These are phyloP conservation scores for Penicillium robsamsonii DNA, from an alignment of 495 filamentous ascomycete species.

Conservation along the genomic window DNA sequence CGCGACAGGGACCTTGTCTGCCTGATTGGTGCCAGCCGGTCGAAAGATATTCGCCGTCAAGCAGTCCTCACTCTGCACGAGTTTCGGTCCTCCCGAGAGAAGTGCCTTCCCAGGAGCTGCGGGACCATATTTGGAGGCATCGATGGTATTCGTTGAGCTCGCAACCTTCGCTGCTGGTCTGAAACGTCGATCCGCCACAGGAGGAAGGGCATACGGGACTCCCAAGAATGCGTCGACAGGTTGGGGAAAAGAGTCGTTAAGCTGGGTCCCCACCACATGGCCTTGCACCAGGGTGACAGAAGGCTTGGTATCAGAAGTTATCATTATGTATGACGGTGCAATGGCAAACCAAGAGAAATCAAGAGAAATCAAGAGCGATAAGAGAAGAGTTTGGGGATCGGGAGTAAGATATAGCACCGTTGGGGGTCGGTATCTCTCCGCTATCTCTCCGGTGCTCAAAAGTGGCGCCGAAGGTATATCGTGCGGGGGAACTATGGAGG, in stretches of 20 bases:
- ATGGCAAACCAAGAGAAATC: background rate
- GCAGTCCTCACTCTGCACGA: slow-evolving; percentile 52
- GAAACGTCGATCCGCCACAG: slow-evolving; percentile 56
- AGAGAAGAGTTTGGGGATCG: slow-evolving; percentile 5
- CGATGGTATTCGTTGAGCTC: slow-evolving; percentile 32
- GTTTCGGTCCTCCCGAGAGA: slow-evolving; percentile 19
- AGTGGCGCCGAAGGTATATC: slow-evolving; percentile 14
- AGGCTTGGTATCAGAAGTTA: slow-evolving; percentile 15
- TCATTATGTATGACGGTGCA: slow-evolving; percentile 8
- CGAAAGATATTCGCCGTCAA: slow-evolving; percentile 53
- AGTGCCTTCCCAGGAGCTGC: slow-evolving; percentile 29
- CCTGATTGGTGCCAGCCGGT: slow-evolving; percentile 30
- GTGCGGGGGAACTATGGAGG: slow-evolving; percentile 15
- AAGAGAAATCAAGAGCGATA: background rate
- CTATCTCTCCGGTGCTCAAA: slow-evolving; percentile 14
- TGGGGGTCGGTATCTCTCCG: slow-evolving; percentile 1
- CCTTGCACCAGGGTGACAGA: slow-evolving; percentile 52
- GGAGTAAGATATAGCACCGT: slow-evolving; percentile 2
- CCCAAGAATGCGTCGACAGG: slow-evolving; percentile 58
- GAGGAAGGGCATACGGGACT: slow-evolving; percentile 58
- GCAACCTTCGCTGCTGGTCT: slow-evolving; percentile 42
- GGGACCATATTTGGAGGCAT: slow-evolving; percentile 42
- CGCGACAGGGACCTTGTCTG: slow-evolving; percentile 53
- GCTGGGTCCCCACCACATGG: slow-evolving; percentile 48
- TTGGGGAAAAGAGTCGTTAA: slow-evolving; percentile 41